A percentile compares a stretch with the other conserved stretches of the same genome.
Evolutionary conservation across 2,329 filamentous ascomycete genomes (phyloP).

Genomic region (Aciculosporium take): DNA sequence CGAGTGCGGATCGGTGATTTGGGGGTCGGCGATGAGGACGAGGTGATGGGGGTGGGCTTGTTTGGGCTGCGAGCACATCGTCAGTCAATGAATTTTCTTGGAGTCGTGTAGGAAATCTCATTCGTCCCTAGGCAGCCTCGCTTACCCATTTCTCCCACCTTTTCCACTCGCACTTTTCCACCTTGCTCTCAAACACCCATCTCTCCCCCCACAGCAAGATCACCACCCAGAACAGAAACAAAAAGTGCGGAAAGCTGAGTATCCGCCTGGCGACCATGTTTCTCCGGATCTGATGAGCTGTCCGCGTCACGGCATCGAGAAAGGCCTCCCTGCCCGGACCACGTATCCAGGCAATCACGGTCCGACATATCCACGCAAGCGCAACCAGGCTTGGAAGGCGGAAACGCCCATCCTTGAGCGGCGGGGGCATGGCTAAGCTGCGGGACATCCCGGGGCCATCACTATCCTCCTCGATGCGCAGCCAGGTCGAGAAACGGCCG

Average conservation of each 20-base stretch:
- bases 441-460: slow-evolving; percentile 18
- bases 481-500: background rate
- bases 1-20: slow-evolving; percentile 88
- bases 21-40: slow-evolving; percentile 76
- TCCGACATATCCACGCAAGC: slow-evolving; percentile 21
- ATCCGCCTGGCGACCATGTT: slow-evolving; percentile 38
- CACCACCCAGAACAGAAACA: slow-evolving; percentile 62
- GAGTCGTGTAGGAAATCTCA: no score
- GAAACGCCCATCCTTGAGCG: slow-evolving; percentile 3
- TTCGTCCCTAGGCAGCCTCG: slow-evolving; percentile 1
- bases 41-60: slow-evolving; percentile 71
- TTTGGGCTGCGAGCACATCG: slow-evolving; percentile 44
- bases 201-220: slow-evolving; percentile 77
- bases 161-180: slow-evolving; percentile 65
- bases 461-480: slow-evolving; percentile 7
- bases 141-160: slow-evolving; percentile 88
- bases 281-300: slow-evolving; percentile 15
- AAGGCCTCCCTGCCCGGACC: slow-evolving; percentile 26
- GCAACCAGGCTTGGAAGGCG: background rate
- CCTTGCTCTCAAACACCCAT: slow-evolving; percentile 56
- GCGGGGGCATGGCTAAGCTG: slow-evolving; percentile 4
- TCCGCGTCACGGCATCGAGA: slow-evolving; percentile 16
- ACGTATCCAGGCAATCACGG: slow-evolving; percentile 20
- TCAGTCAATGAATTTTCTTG: background rate
- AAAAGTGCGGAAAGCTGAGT: slow-evolving; percentile 48